A percentile compares a stretch with the other conserved stretches of the same genome.
phyloP scores from a whole-genome alignment of 495 filamentous ascomycete species.

The Wilcoxina mikolae region DNA sequence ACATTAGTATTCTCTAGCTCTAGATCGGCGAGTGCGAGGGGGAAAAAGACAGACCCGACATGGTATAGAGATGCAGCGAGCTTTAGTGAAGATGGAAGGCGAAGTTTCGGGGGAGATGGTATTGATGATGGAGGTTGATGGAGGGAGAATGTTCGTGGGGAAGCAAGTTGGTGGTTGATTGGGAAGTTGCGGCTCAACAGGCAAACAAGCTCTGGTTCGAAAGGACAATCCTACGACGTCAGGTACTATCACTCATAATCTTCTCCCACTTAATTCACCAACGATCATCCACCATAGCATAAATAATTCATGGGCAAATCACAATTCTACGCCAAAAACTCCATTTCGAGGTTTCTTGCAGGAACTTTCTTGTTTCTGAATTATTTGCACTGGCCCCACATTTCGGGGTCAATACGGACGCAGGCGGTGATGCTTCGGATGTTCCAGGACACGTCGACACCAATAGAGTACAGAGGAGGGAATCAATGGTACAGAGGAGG shows the following conservation, averaged over 20 bases:
- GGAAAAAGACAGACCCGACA: slow-evolving; percentile 4
- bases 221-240: no score
- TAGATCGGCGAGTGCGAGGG: no score
- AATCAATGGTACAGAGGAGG: not conserved
- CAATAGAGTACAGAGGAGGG: slow-evolving; percentile 4
- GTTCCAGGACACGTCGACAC: not conserved
- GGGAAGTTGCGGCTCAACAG: slow-evolving; percentile 3
- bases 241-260: no score
- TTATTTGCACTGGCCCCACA: slow-evolving; percentile 1
- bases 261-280: no score
- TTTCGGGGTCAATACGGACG: not conserved
- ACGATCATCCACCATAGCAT: no score
- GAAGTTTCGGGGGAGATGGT: not conserved
- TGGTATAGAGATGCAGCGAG: not conserved
- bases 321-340: no score
- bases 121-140: not conserved
- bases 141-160: not conserved
- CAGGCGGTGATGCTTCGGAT: not conserved
- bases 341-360: no score
- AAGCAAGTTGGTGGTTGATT: not conserved
- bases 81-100: not conserved
- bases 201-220: not conserved
- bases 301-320: no score
- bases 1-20: no score
- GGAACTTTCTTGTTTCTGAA: no score